phyloP scores from a whole-genome alignment of 2,329 filamentous ascomycete species.

The Sphaceloma murrayae region DNA sequence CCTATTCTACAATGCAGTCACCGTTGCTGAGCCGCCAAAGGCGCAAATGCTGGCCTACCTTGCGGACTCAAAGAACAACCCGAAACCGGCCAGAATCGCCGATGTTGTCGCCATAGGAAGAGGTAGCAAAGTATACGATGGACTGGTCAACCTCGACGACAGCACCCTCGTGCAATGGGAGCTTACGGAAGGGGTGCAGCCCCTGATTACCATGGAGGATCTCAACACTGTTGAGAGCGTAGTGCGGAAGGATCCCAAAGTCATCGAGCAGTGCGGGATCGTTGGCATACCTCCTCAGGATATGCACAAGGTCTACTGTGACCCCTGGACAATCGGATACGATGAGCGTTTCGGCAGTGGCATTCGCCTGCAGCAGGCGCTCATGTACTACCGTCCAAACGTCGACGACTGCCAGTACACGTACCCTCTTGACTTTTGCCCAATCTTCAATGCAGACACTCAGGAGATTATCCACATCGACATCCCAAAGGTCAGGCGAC shows the following conservation, averaged over 20 bases:
- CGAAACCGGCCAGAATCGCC: constrained; percentile 60
- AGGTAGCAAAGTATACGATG: constrained; percentile 73
- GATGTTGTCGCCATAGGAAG: constrained; percentile 75
- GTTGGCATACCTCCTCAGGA: constrained; percentile 70
- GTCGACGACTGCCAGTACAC: constrained; percentile 82
- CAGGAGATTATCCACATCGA: constrained; percentile 74
- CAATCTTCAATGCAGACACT: constrained; percentile 76
- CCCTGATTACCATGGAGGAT: constrained; percentile 88
- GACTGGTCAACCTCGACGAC: constrained; percentile 61
- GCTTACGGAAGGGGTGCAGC: constrained; percentile 65
- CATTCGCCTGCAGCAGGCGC: constrained; percentile 74
- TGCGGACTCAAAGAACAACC: constrained; percentile 49
- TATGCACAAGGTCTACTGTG: constrained; percentile 94
- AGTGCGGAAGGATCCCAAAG: constrained; percentile 66
- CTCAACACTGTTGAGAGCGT: constrained; percentile 69
- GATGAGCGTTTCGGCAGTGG: constrained; percentile 77
- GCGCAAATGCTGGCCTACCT: constrained; percentile 74
- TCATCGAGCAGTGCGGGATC: constrained; percentile 82
- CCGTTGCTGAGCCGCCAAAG: constrained; percentile 77
- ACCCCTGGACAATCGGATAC: constrained; percentile 92
- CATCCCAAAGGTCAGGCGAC: constrained; percentile 65
- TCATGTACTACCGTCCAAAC: constrained; percentile 91
- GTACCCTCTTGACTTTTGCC: constrained; percentile 87
- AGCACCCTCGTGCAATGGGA: constrained; percentile 65
- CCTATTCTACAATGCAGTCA: constrained; percentile 78